Evolutionary conservation across 2,329 filamentous ascomycete species (phyloP).

Genomic region (Zymoseptoria brevis): DNA sequence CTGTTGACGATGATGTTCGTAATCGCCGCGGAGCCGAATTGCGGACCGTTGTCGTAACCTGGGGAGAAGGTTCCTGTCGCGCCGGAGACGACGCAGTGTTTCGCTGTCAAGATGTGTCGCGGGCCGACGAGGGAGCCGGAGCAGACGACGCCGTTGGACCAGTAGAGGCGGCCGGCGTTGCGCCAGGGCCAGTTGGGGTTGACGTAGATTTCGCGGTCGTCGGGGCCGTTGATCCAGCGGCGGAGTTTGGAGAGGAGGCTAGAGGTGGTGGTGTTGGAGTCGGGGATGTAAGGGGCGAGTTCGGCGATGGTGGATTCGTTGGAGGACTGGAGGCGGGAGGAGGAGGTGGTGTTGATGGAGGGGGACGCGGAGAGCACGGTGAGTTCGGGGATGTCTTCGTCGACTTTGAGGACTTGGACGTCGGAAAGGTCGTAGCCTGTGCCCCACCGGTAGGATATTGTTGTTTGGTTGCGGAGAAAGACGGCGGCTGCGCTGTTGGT

Average conservation of each 20-base stretch:
- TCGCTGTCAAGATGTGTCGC: conserved; percentile 7
- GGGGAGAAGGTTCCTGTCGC: conserved; percentile 6
- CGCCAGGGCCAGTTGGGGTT: not conserved
- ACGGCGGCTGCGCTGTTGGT: not conserved
- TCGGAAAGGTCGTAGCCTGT: not conserved
- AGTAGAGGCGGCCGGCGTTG: conserved; percentile 1
- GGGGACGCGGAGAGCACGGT: not conserved
- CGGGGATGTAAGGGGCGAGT: not conserved
- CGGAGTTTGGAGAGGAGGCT: not conserved
- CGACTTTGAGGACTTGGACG: not conserved
- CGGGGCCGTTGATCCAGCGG: not conserved
- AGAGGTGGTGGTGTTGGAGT: not conserved
- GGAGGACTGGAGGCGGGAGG: not conserved
- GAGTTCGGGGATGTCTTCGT: not conserved
- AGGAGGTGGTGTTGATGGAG: not conserved
- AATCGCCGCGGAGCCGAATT: not conserved
- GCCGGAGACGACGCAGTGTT: conserved; percentile 5
- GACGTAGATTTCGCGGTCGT: not conserved
- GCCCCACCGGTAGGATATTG: not conserved
- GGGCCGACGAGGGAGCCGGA: conserved; percentile 7
- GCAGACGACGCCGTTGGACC: conserved; percentile 6
- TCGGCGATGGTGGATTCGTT: not conserved
- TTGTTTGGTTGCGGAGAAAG: not conserved
- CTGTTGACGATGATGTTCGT: not conserved
- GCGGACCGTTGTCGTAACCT: conserved; percentile 6